Base-by-base conservation (phyloP, 495 filamentous ascomycete genomes). In the Hypoxylon subgilvum region DNA sequence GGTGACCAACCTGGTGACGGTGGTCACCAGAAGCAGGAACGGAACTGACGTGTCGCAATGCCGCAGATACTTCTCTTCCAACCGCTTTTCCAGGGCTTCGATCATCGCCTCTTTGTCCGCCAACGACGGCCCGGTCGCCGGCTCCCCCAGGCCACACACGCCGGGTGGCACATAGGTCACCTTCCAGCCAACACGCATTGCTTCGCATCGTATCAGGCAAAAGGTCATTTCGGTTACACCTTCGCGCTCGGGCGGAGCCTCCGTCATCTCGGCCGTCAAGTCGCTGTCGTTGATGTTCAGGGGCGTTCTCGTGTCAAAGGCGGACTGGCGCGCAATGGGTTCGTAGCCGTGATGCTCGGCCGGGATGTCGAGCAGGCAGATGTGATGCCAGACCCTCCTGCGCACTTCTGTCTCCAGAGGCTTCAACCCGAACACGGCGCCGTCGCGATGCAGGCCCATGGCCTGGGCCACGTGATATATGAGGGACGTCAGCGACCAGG, bases 401-500 rank as follows among this genome's bases (percentile, higher is more conserved):
- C 78, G 69, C 55, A 79, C 71, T 46, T 84, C 73, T 9, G 74
- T 64, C 34, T 82, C 80, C 47, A 76, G 81, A 0, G 79, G 75
- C 0, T 73, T 65, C 2, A 84, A 61, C 2, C 73, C 54, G 17
- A 66, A 66, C 17, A 69, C 67, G 16, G 53, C 46, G 6, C 79
- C 77, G 19, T 83, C 79, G 12, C 74, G 75, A 22, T 81, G 75
- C 7, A 84, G 61, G 0, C 79, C 80, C 9, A 84, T 71, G 7
- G 74, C 67, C 38, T 82, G 74, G 4, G 68, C 79, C 63, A 82
- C 74, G 13, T 79, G 72, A 28, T 80, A 67, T 3, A 73, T 72
- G 9, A 83, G 63, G 0, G 80, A 79, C n/a, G 74, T 68, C 79
- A 84, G 79, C 79, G 80, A 82, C 77, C 79, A 82, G 6, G 80